Evolutionary conservation across 352 stramenopile genomes (phyloP).

Genomic region (Albugo laibachii): DNA sequence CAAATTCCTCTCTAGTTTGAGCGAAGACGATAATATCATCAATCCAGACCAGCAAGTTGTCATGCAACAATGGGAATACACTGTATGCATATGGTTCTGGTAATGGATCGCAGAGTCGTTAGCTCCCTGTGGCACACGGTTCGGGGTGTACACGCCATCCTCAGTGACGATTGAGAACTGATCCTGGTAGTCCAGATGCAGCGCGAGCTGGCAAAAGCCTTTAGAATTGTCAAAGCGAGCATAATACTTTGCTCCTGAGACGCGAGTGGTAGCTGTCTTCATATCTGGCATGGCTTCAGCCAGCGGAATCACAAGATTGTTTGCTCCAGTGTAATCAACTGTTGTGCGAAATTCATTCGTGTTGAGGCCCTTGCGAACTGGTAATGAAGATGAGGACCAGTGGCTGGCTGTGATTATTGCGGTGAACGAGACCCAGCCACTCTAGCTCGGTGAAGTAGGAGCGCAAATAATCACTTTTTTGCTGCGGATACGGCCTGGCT

Average conservation of each 20-base stretch:
- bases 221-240: not conserved
- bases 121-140: slow-evolving; percentile 2
- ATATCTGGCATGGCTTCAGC: not conserved
- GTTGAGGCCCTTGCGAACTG: too few species aligned
- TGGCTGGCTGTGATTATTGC: too few species aligned
- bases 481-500: too few species aligned
- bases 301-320: too few species aligned
- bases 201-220: slow-evolving; percentile 6
- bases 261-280: not conserved
- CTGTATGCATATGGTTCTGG: slow-evolving; percentile 4
- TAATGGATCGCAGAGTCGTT: slow-evolving; percentile 1
- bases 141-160: slow-evolving; percentile 2
- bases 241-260: not conserved
- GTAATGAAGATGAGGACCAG: too few species aligned
- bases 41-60: slow-evolving; percentile 9
- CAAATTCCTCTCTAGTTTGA: not conserved
- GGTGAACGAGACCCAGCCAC: too few species aligned
- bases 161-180: slow-evolving; percentile 5
- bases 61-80: slow-evolving; percentile 5
- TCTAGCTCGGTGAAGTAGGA: too few species aligned
- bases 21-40: slow-evolving; percentile 11
- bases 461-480: too few species aligned
- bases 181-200: slow-evolving; percentile 5
- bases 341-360: too few species aligned
- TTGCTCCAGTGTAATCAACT: too few species aligned